These are phyloP conservation scores for Neohortaea acidophila DNA, from an alignment of 495 filamentous ascomycete species.

Conservation along the genomic window DNA sequence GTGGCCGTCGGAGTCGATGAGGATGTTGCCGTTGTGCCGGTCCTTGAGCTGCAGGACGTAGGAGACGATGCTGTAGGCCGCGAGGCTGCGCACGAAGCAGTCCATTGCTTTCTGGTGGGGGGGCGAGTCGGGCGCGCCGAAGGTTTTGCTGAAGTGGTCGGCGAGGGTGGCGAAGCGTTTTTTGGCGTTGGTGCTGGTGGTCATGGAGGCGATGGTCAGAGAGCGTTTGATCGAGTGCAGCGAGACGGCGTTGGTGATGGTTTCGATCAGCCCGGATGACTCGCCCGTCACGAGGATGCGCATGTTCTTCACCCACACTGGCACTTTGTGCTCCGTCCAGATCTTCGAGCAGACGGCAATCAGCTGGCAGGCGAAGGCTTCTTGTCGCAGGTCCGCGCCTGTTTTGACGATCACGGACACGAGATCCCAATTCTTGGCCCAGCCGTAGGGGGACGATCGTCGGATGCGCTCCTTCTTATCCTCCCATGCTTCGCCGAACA, in stretches of 20 bases:
- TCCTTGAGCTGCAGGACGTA: slow-evolving; percentile 67
- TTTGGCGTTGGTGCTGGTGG: slow-evolving; percentile 48
- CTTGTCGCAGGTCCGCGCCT: slow-evolving; percentile 58
- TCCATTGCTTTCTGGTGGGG: slow-evolving; percentile 48
- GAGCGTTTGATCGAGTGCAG: slow-evolving; percentile 62
- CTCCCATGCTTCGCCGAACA: slow-evolving; percentile 65
- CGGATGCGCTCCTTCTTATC: slow-evolving; percentile 62
- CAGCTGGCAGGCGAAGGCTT: slow-evolving; percentile 65
- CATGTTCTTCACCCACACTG: slow-evolving; percentile 71
- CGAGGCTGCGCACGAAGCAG: slow-evolving; percentile 53
- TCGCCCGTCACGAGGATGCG: slow-evolving; percentile 65
- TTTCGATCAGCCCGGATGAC: slow-evolving; percentile 62
- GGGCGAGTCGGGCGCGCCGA: slow-evolving; percentile 46
- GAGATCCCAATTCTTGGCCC: slow-evolving; percentile 68
- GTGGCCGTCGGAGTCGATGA: slow-evolving; percentile 64
- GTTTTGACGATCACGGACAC: slow-evolving; percentile 70
- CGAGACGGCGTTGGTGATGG: slow-evolving; percentile 64
- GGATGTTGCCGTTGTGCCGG: slow-evolving; percentile 65
- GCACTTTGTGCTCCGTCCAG: slow-evolving; percentile 52
- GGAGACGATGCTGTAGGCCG: slow-evolving; percentile 61
- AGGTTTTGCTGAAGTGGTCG: slow-evolving; percentile 63
- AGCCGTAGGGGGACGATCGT: slow-evolving; percentile 58
- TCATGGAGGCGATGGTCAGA: slow-evolving; percentile 51
- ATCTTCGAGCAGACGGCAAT: slow-evolving; percentile 61
- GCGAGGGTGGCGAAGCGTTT: slow-evolving; percentile 54